Evolutionary conservation across 495 filamentous ascomycete species (phyloP).

Genomic region (Melanomma pulvis-pyrius): DNA sequence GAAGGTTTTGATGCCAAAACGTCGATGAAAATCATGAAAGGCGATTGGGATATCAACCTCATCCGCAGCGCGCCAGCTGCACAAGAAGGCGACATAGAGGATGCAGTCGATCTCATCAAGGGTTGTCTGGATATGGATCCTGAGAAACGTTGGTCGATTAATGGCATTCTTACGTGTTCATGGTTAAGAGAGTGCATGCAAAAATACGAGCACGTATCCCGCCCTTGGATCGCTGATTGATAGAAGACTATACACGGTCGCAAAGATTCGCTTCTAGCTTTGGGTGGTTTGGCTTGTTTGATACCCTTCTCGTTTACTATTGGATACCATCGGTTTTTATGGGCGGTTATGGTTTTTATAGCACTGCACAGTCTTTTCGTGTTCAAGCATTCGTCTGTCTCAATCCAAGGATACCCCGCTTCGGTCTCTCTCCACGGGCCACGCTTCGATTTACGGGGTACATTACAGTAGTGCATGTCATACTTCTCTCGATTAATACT

Average conservation of each 20-base stretch:
- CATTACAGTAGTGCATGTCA: too few relatives aligned
- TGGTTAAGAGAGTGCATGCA: slow-evolving; percentile 56
- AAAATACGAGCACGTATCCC: slow-evolving; percentile 29
- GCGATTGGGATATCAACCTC: slow-evolving; percentile 62
- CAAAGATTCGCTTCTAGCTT: slow-evolving; percentile 2
- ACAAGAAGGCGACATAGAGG: slow-evolving; percentile 22
- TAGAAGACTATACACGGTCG: slow-evolving; percentile 1
- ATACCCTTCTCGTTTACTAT: slow-evolving; percentile 22
- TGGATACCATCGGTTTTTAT: slow-evolving; percentile 14
- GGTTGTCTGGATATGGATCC: slow-evolving; percentile 48
- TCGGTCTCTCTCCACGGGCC: slow-evolving; percentile 4
- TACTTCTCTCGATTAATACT: background rate
- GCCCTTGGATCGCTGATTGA: slow-evolving; percentile 27
- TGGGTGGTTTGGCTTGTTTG: slow-evolving; percentile 10
- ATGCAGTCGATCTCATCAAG: slow-evolving; percentile 43
- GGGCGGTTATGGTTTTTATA: background rate
- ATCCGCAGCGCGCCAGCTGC: slow-evolving; percentile 41
- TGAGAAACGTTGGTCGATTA: slow-evolving; percentile 43
- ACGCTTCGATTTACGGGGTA: background rate
- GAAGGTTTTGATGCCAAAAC: slow-evolving; percentile 63
- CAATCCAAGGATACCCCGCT: slow-evolving; percentile 23
- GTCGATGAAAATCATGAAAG: slow-evolving; percentile 61
- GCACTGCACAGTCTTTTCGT: slow-evolving; percentile 18
- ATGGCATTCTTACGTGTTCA: slow-evolving; percentile 52
- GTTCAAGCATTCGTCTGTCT: background rate